Percentiles rank a stretch among this genome's conserved stretches.
Evolutionary conservation across 2,329 filamentous ascomycete species (phyloP).

Genomic region (Xylaria sp.): DNA sequence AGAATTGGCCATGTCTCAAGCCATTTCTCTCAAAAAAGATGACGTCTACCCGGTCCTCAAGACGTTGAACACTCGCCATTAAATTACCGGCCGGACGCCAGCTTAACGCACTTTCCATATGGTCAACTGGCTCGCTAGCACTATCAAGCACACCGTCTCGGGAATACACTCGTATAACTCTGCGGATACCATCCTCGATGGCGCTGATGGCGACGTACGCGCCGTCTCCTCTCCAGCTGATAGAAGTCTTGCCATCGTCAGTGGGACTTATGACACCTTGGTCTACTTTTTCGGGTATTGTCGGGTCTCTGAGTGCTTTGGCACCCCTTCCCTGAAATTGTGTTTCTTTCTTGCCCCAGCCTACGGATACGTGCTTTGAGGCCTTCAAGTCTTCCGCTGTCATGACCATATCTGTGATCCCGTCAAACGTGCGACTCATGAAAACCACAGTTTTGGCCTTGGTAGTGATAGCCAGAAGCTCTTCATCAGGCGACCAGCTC

Average conservation of each 20-base stretch:
- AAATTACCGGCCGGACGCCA: slow-evolving; percentile 93
- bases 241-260: slow-evolving; percentile 74
- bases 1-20: slow-evolving; percentile 93
- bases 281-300: slow-evolving; percentile 90
- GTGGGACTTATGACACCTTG: slow-evolving; percentile 74
- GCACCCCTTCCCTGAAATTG: slow-evolving; percentile 95
- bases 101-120: slow-evolving; percentile 83
- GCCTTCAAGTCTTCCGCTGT: slow-evolving; percentile 77
- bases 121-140: slow-evolving; percentile 92
- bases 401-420: slow-evolving; percentile 76
- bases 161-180: slow-evolving; percentile 87
- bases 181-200: slow-evolving; percentile 69
- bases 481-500: slow-evolving; percentile 93
- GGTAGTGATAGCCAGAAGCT: slow-evolving; percentile 83
- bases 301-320: slow-evolving; percentile 86
- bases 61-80: slow-evolving; percentile 81
- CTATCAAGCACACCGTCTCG: slow-evolving; percentile 90
- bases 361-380: slow-evolving; percentile 95
- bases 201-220: slow-evolving; percentile 87
- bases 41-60: slow-evolving; percentile 73
- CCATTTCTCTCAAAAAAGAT: slow-evolving; percentile 98
- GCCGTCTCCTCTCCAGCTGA: slow-evolving; percentile 95
- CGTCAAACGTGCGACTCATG: slow-evolving; percentile 92
- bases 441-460: slow-evolving; percentile 80
- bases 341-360: slow-evolving; percentile 98